Conservation (phyloP, 2,329 filamentous ascomycete genomes). For the Rhynchosporium graminicola region DNA sequence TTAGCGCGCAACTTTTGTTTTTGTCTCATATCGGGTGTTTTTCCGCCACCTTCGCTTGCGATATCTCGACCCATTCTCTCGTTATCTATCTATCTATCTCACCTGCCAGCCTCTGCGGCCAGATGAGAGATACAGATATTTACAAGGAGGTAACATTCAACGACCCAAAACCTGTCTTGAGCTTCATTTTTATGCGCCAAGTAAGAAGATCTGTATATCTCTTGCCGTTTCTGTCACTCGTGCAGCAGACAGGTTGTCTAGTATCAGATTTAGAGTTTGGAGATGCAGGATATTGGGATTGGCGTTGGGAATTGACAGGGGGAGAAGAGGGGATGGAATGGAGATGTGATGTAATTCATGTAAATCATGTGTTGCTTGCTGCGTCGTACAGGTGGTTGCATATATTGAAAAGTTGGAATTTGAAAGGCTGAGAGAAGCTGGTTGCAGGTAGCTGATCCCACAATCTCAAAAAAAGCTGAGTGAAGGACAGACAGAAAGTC, state of each 20-base stretch:
- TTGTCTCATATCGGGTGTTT: not conserved
- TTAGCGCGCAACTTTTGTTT: not conserved
- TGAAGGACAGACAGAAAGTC: not conserved
- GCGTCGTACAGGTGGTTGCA: too few species aligned
- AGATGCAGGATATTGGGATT: too few species aligned
- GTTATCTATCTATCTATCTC: not conserved
- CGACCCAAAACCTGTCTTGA: too few species aligned
- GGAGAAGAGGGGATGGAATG: not conserved
- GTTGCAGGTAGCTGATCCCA: not conserved
- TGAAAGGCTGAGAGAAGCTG: not conserved
- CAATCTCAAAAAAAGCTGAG: too few species aligned
- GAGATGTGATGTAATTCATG: not conserved
- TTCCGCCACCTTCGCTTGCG: not conserved
- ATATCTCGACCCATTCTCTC: not conserved
- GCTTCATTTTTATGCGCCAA: not conserved
- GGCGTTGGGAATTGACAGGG: not conserved
- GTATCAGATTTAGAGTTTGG: not conserved
- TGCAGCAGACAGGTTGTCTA: not conserved
- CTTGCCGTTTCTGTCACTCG: not conserved
- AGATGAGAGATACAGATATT: too few species aligned
- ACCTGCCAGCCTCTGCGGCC: too few species aligned
- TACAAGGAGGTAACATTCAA: too few species aligned
- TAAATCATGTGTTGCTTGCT: too few species aligned
- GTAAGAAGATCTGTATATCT: not conserved
- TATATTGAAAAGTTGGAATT: not conserved